phyloP scores from a whole-genome alignment of 192 early-diverging fungal species.

The Coemansia sp. region DNA sequence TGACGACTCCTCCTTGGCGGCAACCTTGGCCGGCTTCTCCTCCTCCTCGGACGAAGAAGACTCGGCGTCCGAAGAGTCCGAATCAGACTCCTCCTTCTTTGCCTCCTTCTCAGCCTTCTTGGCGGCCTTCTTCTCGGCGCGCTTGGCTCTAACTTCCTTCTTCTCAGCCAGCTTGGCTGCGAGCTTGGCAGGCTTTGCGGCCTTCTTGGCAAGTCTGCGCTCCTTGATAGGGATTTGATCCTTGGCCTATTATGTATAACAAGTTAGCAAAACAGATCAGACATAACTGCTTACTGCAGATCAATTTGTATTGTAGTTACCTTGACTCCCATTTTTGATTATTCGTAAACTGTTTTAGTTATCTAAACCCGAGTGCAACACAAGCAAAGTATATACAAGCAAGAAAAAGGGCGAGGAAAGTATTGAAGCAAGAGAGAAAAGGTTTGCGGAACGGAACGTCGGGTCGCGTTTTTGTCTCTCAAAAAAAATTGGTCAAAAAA shows the following conservation, averaged over 20 bases:
- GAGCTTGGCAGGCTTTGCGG: not conserved
- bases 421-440: not conserved
- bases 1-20: not conserved
- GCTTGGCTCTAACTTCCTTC: conserved; percentile 8
- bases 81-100: conserved; percentile 12
- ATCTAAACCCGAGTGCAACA: not conserved
- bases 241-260: conserved; percentile 7
- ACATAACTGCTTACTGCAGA: not conserved
- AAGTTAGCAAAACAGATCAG: too few species aligned
- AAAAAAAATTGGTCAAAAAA: not conserved
- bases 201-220: conserved; percentile 22
- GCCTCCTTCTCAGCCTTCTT: conserved; percentile 12
- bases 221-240: conserved; percentile 20
- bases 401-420: not conserved
- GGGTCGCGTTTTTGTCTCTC: not conserved
- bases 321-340: not conserved
- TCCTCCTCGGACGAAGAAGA: conserved; percentile 32
- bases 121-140: conserved; percentile 3
- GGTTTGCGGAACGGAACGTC: not conserved
- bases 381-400: not conserved
- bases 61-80: not conserved
- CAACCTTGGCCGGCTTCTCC: conserved; percentile 18
- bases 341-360: not conserved
- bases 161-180: conserved; percentile 13
- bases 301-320: not conserved